Evolutionary conservation across 2,329 filamentous ascomycete genomes (phyloP).

Genomic region (Pseudogymnoascus sp.): DNA sequence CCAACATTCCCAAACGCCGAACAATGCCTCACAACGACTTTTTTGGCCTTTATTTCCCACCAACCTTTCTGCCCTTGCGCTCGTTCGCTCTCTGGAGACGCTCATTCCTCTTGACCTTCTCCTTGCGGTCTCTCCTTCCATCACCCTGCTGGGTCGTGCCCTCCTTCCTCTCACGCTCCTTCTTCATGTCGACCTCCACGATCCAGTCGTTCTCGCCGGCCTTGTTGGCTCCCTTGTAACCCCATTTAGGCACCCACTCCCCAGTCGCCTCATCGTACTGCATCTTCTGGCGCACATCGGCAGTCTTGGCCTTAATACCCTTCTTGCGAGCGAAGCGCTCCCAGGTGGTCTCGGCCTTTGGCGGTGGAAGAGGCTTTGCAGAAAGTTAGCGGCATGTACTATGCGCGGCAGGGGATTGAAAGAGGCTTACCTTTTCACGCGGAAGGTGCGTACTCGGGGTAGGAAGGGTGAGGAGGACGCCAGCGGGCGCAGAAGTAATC

Average conservation of each 20-base stretch:
- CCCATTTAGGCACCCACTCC: constrained; percentile 92
- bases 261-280: constrained; percentile 76
- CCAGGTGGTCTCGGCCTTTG: constrained; percentile 86
- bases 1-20: constrained; percentile 9
- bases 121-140: constrained; percentile 56
- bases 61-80: constrained; percentile 34
- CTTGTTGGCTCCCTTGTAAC: constrained; percentile 86
- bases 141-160: constrained; percentile 54
- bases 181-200: constrained; percentile 80
- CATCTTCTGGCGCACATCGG: constrained; percentile 68
- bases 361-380: constrained; percentile 59
- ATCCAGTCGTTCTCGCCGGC: constrained; percentile 77
- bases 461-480: constrained; percentile 76
- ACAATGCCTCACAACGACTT: constrained; percentile 2
- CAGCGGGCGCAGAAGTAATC: constrained; percentile 57
- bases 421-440: constrained; percentile 60
- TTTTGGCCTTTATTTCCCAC: constrained; percentile 3
- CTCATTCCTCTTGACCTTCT: constrained; percentile 64
- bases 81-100: constrained; percentile 61
- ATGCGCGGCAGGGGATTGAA: neutral
- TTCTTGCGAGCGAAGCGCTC: constrained; percentile 94
- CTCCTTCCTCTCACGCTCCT: constrained; percentile 55
- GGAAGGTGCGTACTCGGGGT: constrained; percentile 62
- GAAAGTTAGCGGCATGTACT: neutral
- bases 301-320: constrained; percentile 84